These are phyloP conservation scores for Podospora bellae-mahoneyi DNA, from an alignment of 495 filamentous ascomycete genomes.

Conservation along the genomic window DNA sequence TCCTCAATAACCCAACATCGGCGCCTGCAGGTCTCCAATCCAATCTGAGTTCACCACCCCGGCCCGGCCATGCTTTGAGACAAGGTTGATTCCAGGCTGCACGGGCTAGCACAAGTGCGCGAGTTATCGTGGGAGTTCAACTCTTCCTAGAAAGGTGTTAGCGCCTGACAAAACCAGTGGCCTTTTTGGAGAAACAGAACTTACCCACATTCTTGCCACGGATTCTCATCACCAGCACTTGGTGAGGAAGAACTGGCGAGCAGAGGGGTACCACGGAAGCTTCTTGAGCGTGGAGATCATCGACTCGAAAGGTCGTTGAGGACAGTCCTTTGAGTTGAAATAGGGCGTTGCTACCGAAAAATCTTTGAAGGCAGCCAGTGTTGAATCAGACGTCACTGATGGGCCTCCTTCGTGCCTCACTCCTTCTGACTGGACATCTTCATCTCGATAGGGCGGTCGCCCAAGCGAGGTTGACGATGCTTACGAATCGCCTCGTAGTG, in stretches of 20 bases:
- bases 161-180: background rate
- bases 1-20: no score
- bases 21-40: no score
- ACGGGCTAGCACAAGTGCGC: no score
- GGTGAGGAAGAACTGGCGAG: no score
- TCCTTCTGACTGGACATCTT: slow-evolving; percentile 56
- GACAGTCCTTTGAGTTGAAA: background rate
- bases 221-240: no score
- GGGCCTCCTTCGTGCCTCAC: slow-evolving; percentile 53
- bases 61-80: no score
- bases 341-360: background rate
- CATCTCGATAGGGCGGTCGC: slow-evolving; percentile 62
- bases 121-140: no score
- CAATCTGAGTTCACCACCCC: no score
- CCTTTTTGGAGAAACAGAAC: background rate
- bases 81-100: no score
- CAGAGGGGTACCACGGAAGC: no score
- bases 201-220: background rate
- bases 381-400: slow-evolving; percentile 17
- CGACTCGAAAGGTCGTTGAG: no score
- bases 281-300: no score
- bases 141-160: background rate
- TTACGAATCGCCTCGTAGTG: slow-evolving; percentile 30
- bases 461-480: slow-evolving; percentile 53
- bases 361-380: background rate